Evolutionary conservation across 2,329 filamentous ascomycete species (phyloP).

Genomic region (Dactylellina sp.): DNA sequence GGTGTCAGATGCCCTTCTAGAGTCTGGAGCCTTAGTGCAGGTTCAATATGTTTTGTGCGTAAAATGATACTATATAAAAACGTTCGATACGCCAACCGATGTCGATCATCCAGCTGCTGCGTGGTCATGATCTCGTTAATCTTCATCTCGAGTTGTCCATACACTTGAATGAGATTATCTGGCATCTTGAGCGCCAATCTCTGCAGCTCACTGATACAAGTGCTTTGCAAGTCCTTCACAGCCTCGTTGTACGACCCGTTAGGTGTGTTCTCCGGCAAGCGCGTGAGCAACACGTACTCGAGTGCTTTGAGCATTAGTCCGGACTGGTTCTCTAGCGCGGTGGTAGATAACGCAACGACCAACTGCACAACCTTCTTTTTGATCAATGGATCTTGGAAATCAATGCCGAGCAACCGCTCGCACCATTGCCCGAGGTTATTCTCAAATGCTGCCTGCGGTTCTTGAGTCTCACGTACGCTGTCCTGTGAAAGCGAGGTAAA

Average conservation of each 20-base stretch:
- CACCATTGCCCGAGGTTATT: slow-evolving; percentile 78
- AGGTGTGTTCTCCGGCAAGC: slow-evolving; percentile 77
- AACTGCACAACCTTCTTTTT: slow-evolving; percentile 84
- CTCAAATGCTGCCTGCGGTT: slow-evolving; percentile 71
- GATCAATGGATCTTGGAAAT: slow-evolving; percentile 85
- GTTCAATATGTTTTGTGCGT: slow-evolving; percentile 80
- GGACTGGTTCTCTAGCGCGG: slow-evolving; percentile 79
- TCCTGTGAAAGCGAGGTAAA: slow-evolving; percentile 62
- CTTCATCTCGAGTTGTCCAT: slow-evolving; percentile 84
- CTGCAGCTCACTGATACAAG: slow-evolving; percentile 88
- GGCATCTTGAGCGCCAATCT: slow-evolving; percentile 90
- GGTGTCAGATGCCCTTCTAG: slow-evolving; percentile 84
- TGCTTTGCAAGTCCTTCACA: slow-evolving; percentile 85
- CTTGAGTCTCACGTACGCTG: slow-evolving; percentile 62
- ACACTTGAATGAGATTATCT: slow-evolving; percentile 86
- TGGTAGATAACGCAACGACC: slow-evolving; percentile 85
- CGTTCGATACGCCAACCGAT: slow-evolving; percentile 85
- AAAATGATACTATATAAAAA: slow-evolving; percentile 95
- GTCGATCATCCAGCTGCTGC: slow-evolving; percentile 80
- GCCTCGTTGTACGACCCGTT: slow-evolving; percentile 83
- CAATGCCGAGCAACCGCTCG: slow-evolving; percentile 75
- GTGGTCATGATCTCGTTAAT: slow-evolving; percentile 82
- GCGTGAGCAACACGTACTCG: slow-evolving; percentile 82
- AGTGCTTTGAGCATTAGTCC: slow-evolving; percentile 88
- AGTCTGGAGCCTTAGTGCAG: slow-evolving; percentile 76